These are phyloP conservation scores for Ceratocystis albifundus DNA, from an alignment of 2,329 filamentous ascomycete species.

Conservation along the genomic window DNA sequence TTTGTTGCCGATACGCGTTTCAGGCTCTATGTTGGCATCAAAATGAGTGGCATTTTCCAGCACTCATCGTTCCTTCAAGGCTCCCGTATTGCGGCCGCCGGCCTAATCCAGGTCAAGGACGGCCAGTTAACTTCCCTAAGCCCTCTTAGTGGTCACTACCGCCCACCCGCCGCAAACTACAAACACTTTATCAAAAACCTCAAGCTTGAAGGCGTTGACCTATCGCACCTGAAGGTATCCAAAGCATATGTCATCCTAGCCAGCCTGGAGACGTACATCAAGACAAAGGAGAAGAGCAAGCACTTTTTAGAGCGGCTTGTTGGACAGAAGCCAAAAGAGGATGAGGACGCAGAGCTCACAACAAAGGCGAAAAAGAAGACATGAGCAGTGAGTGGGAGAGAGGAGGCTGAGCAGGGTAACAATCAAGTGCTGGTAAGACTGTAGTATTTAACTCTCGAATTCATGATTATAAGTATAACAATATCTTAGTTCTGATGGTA, in stretches of 20 bases:
- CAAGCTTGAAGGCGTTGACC: slow-evolving; percentile 62
- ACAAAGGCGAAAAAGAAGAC: slow-evolving; percentile 12
- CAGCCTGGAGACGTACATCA: slow-evolving; percentile 69
- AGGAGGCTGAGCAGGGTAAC: not conserved
- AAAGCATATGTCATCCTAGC: slow-evolving; percentile 72
- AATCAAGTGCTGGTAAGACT: not conserved
- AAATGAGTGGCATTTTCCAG: slow-evolving; percentile 77
- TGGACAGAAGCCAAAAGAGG: slow-evolving; percentile 17
- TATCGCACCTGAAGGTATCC: slow-evolving; percentile 65
- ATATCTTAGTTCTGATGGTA: not conserved
- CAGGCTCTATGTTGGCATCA: slow-evolving; percentile 80
- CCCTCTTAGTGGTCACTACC: slow-evolving; percentile 67
- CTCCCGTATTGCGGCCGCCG: slow-evolving; percentile 67
- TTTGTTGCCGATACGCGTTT: slow-evolving; percentile 82
- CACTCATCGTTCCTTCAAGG: slow-evolving; percentile 84
- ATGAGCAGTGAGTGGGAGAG: not conserved
- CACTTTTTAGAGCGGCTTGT: slow-evolving; percentile 31
- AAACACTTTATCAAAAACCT: slow-evolving; percentile 66
- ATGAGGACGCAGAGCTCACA: slow-evolving; percentile 7
- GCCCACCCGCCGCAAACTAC: slow-evolving; percentile 73
- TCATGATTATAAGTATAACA: slow-evolving; percentile 8
- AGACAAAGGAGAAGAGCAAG: slow-evolving; percentile 55
- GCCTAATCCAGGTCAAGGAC: slow-evolving; percentile 72
- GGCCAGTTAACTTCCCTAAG: slow-evolving; percentile 65
- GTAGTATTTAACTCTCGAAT: not conserved